These are phyloP conservation scores for Aspergillus sp. DNA, from an alignment of 2,329 filamentous ascomycete genomes.

Conservation along the genomic window DNA sequence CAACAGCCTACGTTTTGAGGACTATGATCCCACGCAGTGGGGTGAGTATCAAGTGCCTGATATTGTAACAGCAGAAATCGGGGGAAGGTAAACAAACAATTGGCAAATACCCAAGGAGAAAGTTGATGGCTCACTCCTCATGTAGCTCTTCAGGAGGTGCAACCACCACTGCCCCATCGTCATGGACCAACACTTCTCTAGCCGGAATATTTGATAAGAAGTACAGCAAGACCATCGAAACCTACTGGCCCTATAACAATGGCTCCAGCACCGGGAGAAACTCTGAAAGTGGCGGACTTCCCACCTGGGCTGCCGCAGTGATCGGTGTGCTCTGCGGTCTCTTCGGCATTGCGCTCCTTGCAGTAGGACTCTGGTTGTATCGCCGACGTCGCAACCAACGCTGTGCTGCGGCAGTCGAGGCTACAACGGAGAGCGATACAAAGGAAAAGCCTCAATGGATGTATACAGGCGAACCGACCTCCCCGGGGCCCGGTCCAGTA, in stretches of 20 bases:
- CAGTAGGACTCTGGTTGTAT: too few species aligned
- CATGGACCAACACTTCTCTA: slow-evolving; percentile 47
- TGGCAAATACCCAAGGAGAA: too few species aligned
- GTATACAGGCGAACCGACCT: too few species aligned
- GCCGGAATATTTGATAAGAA: slow-evolving; percentile 47
- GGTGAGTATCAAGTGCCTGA: slow-evolving; percentile 24
- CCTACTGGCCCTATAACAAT: too few species aligned
- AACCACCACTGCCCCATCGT: slow-evolving; percentile 15
- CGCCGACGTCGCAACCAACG: too few species aligned
- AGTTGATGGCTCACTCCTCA: too few species aligned
- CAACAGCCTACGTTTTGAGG: slow-evolving; percentile 26
- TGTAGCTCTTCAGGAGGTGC: slow-evolving; percentile 24
- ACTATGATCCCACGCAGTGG: slow-evolving; percentile 26
- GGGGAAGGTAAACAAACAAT: slow-evolving; percentile 24
- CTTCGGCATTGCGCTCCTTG: too few species aligned
- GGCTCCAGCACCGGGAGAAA: slow-evolving; percentile 39
- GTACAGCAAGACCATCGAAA: slow-evolving; percentile 42
- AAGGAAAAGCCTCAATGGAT: too few species aligned
- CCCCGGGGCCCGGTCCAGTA: too few species aligned
- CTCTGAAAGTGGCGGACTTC: slow-evolving; percentile 1
- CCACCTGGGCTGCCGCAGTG: neutral
- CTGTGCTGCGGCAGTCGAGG: too few species aligned
- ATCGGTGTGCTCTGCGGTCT: too few species aligned
- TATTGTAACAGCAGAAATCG: slow-evolving; percentile 25
- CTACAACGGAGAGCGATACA: too few species aligned